Conservation (phyloP, 2,329 filamentous ascomycete species). For the Blastomyces gilchristii region DNA sequence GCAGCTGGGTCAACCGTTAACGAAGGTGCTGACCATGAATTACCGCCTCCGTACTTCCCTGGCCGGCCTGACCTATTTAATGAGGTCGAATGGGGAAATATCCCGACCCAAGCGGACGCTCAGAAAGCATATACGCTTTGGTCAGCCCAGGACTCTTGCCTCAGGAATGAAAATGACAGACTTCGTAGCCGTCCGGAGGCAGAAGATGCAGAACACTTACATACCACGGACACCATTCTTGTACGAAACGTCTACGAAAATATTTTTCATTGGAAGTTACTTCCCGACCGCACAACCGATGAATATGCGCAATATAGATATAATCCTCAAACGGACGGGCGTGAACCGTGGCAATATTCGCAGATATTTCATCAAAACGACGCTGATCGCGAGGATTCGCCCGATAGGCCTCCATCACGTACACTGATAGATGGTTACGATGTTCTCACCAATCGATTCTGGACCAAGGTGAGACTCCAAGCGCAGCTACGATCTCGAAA, state of each 20-base stretch:
- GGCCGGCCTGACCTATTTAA: slow-evolving; percentile 22
- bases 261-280: slow-evolving; percentile 18
- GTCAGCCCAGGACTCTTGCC: slow-evolving; percentile 19
- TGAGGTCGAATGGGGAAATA: slow-evolving; percentile 21
- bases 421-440: slow-evolving; percentile 14
- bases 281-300: slow-evolving; percentile 15
- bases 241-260: slow-evolving; percentile 26
- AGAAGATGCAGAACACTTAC: slow-evolving; percentile 6
- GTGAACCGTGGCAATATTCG: slow-evolving; percentile 11
- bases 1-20: not conserved
- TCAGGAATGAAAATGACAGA: slow-evolving; percentile 11
- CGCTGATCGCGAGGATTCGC: not conserved
- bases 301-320: slow-evolving; percentile 5
- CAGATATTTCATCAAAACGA: slow-evolving; percentile 15
- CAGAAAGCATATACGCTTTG: slow-evolving; percentile 23
- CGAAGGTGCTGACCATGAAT: not conserved
- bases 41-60: slow-evolving; percentile 17
- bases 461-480: slow-evolving; percentile 14
- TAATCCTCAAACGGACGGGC: not conserved
- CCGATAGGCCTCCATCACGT: not conserved
- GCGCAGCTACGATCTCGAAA: not conserved
- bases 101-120: slow-evolving; percentile 18
- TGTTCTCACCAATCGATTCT: slow-evolving; percentile 14
- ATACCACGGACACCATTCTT: slow-evolving; percentile 14
- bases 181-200: slow-evolving; percentile 8